Percentiles rank a stretch among this genome's conserved stretches.
These are phyloP conservation scores for Penicillium diatomitis DNA, from an alignment of 495 filamentous ascomycete genomes.

Conservation along the genomic window DNA sequence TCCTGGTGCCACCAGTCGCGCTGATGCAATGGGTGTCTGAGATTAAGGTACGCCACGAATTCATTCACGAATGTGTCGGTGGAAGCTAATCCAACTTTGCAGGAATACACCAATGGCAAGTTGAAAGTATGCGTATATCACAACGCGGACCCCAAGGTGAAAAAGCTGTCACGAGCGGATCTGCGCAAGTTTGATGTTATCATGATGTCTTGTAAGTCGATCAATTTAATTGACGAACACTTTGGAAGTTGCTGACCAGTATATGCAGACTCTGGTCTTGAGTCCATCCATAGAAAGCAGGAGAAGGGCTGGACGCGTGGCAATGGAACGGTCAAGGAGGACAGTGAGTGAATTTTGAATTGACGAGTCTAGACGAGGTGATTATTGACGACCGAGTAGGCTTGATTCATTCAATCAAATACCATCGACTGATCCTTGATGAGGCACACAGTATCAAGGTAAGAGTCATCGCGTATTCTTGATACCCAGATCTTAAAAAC, in stretches of 20 bases:
- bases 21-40: constrained; percentile 96
- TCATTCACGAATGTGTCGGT: not conserved
- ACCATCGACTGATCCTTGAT: constrained; percentile 87
- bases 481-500: not conserved
- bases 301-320: constrained; percentile 81
- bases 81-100: not conserved
- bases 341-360: constrained; percentile 41
- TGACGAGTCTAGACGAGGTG: too few relatives aligned
- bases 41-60: constrained; percentile 46
- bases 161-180: constrained; percentile 60
- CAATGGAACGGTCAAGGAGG: constrained; percentile 65
- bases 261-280: constrained; percentile 63
- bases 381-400: constrained; percentile 13
- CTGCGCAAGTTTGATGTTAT: constrained; percentile 81
- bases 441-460: constrained; percentile 95
- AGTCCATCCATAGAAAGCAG: constrained; percentile 86
- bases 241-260: too few relatives aligned
- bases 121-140: constrained; percentile 86
- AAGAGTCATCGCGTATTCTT: not conserved
- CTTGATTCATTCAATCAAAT: constrained; percentile 74
- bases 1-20: constrained; percentile 89
- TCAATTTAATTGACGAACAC: too few relatives aligned
- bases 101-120: constrained; percentile 78
- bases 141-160: constrained; percentile 73
- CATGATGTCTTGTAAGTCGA: constrained; percentile 67